These are phyloP conservation scores for Fusarium armeniacum DNA, from an alignment of 2,329 filamentous ascomycete species.

Conservation along the genomic window DNA sequence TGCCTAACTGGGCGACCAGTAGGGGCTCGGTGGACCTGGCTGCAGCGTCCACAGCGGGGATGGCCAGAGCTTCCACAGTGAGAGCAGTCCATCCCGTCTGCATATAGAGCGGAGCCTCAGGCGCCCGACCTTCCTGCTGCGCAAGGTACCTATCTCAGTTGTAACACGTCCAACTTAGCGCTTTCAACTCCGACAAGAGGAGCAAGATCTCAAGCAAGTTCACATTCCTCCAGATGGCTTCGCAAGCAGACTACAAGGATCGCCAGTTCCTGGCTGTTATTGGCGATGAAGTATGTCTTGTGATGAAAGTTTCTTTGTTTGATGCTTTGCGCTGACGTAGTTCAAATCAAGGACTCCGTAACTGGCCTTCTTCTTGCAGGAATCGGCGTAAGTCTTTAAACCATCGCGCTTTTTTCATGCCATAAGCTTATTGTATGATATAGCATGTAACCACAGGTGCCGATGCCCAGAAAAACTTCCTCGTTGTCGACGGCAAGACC, in stretches of 20 bases:
- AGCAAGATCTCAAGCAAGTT: constrained; percentile 24
- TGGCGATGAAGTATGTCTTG: constrained; percentile 83
- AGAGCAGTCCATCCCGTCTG: neutral
- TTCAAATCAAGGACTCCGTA: constrained; percentile 81
- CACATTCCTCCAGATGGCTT: constrained; percentile 58
- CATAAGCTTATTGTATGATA: constrained; percentile 1
- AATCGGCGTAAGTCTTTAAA: constrained; percentile 77
- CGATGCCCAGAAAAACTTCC: constrained; percentile 95
- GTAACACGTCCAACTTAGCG: constrained; percentile 29
- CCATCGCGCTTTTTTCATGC: constrained; percentile 4
- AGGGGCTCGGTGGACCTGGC: constrained; percentile 17
- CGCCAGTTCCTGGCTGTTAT: constrained; percentile 97
- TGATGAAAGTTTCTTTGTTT: constrained; percentile 12
- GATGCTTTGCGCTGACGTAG: constrained; percentile 48
- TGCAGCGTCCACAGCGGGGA: constrained; percentile 40
- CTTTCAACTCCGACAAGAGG: constrained; percentile 36
- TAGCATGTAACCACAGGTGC: constrained; percentile 93
- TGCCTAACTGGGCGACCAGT: constrained; percentile 35
- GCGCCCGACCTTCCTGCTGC: constrained; percentile 37
- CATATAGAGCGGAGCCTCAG: constrained; percentile 47
- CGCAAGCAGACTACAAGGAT: constrained; percentile 78
- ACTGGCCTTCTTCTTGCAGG: constrained; percentile 95
- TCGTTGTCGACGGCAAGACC: constrained; percentile 95
- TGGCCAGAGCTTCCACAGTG: constrained; percentile 49
- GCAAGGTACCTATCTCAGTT: constrained; percentile 8